phyloP scores from a whole-genome alignment of 2,329 filamentous ascomycete genomes.

The Bretziella fagacearum region DNA sequence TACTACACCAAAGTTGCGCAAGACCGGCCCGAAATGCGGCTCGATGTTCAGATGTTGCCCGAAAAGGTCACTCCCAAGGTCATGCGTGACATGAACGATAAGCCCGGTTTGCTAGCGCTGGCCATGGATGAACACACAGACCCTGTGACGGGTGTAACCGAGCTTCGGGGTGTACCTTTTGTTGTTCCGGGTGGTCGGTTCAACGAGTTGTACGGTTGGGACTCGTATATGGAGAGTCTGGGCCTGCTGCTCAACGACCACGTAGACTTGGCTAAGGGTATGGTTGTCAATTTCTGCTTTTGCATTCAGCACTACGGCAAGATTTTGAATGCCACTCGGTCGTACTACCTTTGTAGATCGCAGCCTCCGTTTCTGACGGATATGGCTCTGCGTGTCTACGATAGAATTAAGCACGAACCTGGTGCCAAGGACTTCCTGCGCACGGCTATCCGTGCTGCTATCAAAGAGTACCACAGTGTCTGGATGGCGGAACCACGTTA shows the following conservation, averaged over 20 bases:
- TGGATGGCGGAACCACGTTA: constrained; percentile 68
- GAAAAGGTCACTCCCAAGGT: constrained; percentile 64
- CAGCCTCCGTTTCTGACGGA: constrained; percentile 96
- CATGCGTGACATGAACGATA: constrained; percentile 67
- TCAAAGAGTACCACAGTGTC: constrained; percentile 89
- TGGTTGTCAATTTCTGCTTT: constrained; percentile 95
- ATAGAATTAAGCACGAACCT: constrained; percentile 76
- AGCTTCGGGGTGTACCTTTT: constrained; percentile 68
- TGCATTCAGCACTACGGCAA: constrained; percentile 98
- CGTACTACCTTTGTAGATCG: constrained; percentile 86
- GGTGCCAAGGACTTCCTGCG: constrained; percentile 67
- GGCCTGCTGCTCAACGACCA: constrained; percentile 75
- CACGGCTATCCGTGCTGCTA: constrained; percentile 67
- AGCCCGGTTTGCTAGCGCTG: constrained; percentile 76
- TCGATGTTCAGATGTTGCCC: constrained; percentile 71
- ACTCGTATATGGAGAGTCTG: constrained; percentile 95
- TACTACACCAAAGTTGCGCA: constrained; percentile 73
- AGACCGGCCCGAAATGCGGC: constrained; percentile 62
- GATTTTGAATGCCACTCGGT: constrained; percentile 89
- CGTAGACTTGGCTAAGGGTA: constrained; percentile 74
- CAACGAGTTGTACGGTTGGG: constrained; percentile 98
- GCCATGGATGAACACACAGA: constrained; percentile 67
- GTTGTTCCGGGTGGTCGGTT: constrained; percentile 96
- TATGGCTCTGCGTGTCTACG: constrained; percentile 87
- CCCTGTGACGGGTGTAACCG: constrained; percentile 48